These are phyloP conservation scores for Coniella lustricola DNA, from an alignment of 2,329 filamentous ascomycete species.

Conservation along the genomic window DNA sequence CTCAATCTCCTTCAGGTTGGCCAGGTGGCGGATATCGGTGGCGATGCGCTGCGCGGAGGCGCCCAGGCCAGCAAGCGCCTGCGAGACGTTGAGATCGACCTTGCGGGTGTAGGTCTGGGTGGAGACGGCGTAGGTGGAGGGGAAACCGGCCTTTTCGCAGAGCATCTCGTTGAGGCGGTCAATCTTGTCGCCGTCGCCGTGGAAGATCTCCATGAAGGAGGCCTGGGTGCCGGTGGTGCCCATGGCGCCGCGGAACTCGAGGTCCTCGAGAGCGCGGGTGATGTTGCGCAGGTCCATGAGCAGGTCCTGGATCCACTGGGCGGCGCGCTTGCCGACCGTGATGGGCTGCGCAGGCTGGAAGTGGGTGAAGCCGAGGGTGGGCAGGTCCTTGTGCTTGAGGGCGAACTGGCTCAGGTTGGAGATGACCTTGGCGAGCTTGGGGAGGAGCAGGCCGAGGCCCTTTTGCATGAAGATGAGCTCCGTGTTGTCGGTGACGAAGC, in stretches of 20 bases:
- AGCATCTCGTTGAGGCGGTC: slow-evolving; percentile 49
- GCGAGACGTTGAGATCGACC: slow-evolving; percentile 73
- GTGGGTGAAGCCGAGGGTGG: slow-evolving; percentile 73
- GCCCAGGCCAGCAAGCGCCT: slow-evolving; percentile 72
- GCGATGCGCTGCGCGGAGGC: slow-evolving; percentile 72
- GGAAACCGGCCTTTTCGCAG: slow-evolving; percentile 49
- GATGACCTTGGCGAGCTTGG: slow-evolving; percentile 74
- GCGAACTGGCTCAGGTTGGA: slow-evolving; percentile 68
- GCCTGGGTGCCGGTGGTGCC: slow-evolving; percentile 72
- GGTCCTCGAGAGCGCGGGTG: slow-evolving; percentile 58
- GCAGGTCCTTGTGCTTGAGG: slow-evolving; percentile 58
- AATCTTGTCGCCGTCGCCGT: slow-evolving; percentile 40
- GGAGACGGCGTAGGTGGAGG: slow-evolving; percentile 52
- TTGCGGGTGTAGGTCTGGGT: slow-evolving; percentile 65
- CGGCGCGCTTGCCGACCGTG: slow-evolving; percentile 53
- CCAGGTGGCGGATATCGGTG: slow-evolving; percentile 67
- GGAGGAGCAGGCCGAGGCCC: slow-evolving; percentile 67
- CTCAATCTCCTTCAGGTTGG: slow-evolving; percentile 74
- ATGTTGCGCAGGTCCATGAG: slow-evolving; percentile 69
- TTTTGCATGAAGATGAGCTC: slow-evolving; percentile 72
- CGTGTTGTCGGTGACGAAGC: slow-evolving; percentile 65
- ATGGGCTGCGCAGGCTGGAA: slow-evolving; percentile 55
- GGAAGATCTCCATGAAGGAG: slow-evolving; percentile 41
- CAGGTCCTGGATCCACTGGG: slow-evolving; percentile 66
- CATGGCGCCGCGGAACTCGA: slow-evolving; percentile 67